phyloP scores from a whole-genome alignment of 2,329 filamentous ascomycete genomes.

The Arachnomyces sp. region DNA sequence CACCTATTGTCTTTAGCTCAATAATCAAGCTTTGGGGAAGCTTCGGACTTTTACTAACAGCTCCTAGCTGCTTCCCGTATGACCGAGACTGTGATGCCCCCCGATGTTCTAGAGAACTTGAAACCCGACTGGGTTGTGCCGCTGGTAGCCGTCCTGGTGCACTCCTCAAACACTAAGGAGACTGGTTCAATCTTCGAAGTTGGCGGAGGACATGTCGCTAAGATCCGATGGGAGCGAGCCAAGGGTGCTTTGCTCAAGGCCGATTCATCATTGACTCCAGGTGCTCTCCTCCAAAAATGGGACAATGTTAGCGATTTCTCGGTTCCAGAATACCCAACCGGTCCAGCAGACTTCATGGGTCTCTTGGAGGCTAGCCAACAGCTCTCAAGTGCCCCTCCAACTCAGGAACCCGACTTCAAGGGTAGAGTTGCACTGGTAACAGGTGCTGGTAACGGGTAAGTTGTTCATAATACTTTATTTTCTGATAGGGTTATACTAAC shows the following conservation, averaged over 20 bases:
- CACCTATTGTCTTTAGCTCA: too few relatives aligned
- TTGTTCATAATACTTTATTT: conserved; percentile 7
- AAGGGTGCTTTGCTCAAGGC: conserved; percentile 83
- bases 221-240: conserved; percentile 91
- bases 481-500: conserved; percentile 15
- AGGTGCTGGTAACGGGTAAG: conserved; percentile 71
- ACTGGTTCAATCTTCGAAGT: conserved; percentile 88
- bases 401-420: conserved; percentile 69
- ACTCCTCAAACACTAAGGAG: conserved; percentile 75
- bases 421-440: conserved; percentile 83
- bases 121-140: conserved; percentile 95
- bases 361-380: conserved; percentile 79
- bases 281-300: conserved; percentile 85
- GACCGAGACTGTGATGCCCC: conserved; percentile 92
- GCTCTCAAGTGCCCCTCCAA: conserved; percentile 62
- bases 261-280: conserved; percentile 79
- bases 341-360: conserved; percentile 79
- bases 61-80: conserved; percentile 74
- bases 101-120: conserved; percentile 76
- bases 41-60: conserved; percentile 7
- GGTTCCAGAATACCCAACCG: conserved; percentile 70
- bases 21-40: not conserved
- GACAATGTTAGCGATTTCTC: conserved; percentile 80
- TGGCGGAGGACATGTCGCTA: conserved; percentile 85
- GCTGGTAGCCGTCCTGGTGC: conserved; percentile 77